These are phyloP conservation scores for Aspergillus tamarii DNA, from an alignment of 2,329 filamentous ascomycete species.

Conservation along the genomic window DNA sequence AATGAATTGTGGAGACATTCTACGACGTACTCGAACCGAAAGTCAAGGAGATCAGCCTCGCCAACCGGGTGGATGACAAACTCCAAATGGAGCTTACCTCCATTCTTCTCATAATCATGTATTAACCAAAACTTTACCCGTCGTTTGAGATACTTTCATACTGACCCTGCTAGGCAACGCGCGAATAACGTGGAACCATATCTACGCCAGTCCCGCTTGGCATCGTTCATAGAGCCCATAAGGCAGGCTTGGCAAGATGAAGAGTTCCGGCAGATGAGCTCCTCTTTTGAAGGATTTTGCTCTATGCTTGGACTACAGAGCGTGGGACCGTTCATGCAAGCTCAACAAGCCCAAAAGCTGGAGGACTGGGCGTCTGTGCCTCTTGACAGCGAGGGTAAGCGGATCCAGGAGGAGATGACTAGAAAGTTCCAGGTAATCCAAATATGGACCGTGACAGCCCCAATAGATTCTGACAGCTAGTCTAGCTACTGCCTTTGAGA, in stretches of 20 bases:
- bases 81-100: slow-evolving; percentile 84
- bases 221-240: slow-evolving; percentile 80
- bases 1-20: slow-evolving; percentile 61
- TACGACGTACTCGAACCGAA: slow-evolving; percentile 85
- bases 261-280: slow-evolving; percentile 68
- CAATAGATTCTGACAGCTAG: slow-evolving; percentile 11
- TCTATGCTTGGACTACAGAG: slow-evolving; percentile 76
- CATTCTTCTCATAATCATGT: slow-evolving; percentile 92
- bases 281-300: slow-evolving; percentile 78
- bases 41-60: slow-evolving; percentile 75
- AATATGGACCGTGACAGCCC: neutral
- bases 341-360: slow-evolving; percentile 72
- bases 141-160: neutral
- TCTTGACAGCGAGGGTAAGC: slow-evolving; percentile 77
- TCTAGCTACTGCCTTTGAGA: slow-evolving; percentile 74
- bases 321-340: slow-evolving; percentile 77
- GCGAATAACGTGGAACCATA: slow-evolving; percentile 72
- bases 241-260: slow-evolving; percentile 77
- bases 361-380: slow-evolving; percentile 79
- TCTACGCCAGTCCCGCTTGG: slow-evolving; percentile 72
- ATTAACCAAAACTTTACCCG: slow-evolving; percentile 17
- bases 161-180: slow-evolving; percentile 65
- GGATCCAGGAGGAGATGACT: slow-evolving; percentile 77
- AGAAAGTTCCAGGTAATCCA: slow-evolving; percentile 66
- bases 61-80: slow-evolving; percentile 75